Percentiles rank a stretch among this genome's conserved stretches.
Conservation (phyloP, 73 alveolate species). For the Symbiodinium natans region DNA sequence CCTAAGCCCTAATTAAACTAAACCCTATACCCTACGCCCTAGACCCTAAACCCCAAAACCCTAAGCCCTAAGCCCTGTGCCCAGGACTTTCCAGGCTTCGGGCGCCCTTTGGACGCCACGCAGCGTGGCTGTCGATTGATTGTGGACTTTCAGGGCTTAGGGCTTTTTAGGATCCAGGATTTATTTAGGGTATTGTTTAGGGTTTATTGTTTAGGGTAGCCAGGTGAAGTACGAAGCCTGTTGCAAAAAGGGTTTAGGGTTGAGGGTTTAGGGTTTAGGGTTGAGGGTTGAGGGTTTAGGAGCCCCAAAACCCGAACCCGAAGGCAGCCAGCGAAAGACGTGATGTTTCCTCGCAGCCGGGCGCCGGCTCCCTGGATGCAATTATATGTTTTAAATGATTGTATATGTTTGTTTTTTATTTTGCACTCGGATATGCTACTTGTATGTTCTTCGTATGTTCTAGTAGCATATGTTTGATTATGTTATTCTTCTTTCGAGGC, state of each 20-base stretch:
- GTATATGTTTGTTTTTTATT: too few relatives aligned
- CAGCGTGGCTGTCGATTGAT: neutral
- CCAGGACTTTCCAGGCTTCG: neutral
- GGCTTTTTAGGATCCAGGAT: too few relatives aligned
- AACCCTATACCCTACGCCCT: too few relatives aligned
- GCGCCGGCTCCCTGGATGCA: neutral
- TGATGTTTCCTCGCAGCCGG: conserved; percentile 19
- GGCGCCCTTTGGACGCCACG: conserved; percentile 3
- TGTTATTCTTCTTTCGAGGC: too few relatives aligned
- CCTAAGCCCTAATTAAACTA: too few relatives aligned
- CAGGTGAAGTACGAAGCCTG: neutral
- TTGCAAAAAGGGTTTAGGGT: neutral
- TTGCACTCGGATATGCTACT: too few relatives aligned
- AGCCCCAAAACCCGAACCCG: too few relatives aligned
- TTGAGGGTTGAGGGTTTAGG: neutral
- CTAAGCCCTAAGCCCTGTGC: too few relatives aligned
- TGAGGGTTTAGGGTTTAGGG: neutral
- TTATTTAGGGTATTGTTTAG: too few relatives aligned
- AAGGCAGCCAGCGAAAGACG: conserved; percentile 8
- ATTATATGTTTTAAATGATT: neutral
- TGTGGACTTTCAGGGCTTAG: neutral
- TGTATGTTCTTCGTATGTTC: too few relatives aligned
- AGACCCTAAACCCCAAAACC: too few relatives aligned
- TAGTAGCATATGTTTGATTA: too few relatives aligned
- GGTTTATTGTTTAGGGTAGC: neutral